Percentiles rank a stretch among this genome's conserved stretches.
These are phyloP conservation scores for Ceratorhiza oryzae-sativae DNA, from an alignment of 1,284 basidiomycete species.

Conservation along the genomic window DNA sequence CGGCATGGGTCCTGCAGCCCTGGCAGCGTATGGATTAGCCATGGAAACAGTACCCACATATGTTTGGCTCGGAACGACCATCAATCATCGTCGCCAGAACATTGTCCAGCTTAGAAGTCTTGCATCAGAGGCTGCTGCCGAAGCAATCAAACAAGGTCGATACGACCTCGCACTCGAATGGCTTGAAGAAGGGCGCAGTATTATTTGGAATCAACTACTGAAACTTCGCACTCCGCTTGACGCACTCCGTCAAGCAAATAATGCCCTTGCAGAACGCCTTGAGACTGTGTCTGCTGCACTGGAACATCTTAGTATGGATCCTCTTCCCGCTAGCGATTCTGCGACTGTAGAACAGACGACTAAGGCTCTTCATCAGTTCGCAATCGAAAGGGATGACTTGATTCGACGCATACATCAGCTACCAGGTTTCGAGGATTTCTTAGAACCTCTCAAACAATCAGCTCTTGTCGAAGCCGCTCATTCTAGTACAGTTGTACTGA, in stretches of 20 bases:
- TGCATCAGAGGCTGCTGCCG: neutral
- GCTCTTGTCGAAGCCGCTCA: neutral
- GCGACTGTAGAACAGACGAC: neutral
- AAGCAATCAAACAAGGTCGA: neutral
- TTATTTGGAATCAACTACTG: constrained; percentile 1
- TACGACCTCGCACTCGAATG: constrained; percentile 7
- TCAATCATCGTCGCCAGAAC: no score
- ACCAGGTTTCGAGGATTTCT: constrained; percentile 25
- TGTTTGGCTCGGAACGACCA: no score
- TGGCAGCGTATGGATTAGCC: no score
- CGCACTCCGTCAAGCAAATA: neutral
- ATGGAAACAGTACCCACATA: no score
- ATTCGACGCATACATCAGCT: neutral
- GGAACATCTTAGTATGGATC: neutral
- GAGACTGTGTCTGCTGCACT: neutral
- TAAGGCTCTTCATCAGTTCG: neutral
- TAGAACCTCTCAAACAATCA: neutral
- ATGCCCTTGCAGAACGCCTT: neutral
- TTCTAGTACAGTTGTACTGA: neutral
- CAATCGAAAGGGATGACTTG: neutral
- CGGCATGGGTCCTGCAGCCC: no score
- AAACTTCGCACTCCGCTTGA: neutral
- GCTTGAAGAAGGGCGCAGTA: neutral
- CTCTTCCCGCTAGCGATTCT: no score
- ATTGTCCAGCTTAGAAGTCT: neutral